Base-by-base conservation (phyloP, 306 rosid genomes). In the Rubus idaeus region DNA sequence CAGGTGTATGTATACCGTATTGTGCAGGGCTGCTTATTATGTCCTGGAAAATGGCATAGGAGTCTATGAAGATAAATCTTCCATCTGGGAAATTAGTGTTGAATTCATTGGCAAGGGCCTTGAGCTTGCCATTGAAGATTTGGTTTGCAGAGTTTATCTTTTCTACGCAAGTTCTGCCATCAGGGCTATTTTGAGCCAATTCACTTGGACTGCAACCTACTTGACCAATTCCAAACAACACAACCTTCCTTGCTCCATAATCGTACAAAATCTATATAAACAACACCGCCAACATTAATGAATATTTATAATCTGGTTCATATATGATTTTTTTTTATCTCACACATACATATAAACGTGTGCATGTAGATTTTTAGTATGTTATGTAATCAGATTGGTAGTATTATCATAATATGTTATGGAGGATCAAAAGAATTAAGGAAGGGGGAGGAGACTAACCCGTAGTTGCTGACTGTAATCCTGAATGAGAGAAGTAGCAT, bases 181-280 rank as follows among this genome's bases (percentile, higher is more conserved):
- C 96, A 55, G 80, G 86, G 84, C 98, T 92, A 37, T 87, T 88
- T 63, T 91, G 93, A 11, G 99, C 96, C 90, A 95, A 69, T 70
- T 77, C 92, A 70, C 68, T 90, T 3, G 99, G 97, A 70, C 92
- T 92, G 77, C 99, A 95, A 14, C 97, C 99, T 73, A 95, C 88
- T 71, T 88, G 93, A 21, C 99, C 99, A n/a, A 95, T 41, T 64
- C 98, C 99, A 82, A 89, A 92, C 74, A 95, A 65, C 21, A 67
- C 99, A 81, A 95, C 72, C 77, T 91, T 95, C 81, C 99, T 89
- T 72, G 97, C 99, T 74, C 99, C 99, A 52, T 90, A 82, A 67
- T 85, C 85, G 75, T 95, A 92, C 86, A 95, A 2, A 23, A 44
- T 21, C 97, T 94, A 76, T 62, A 57, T 66, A 42, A n/a, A 3